Percentiles rank a stretch among this genome's conserved stretches.
Conservation (phyloP, 345 rosid genomes). For the Reutealis trisperma region DNA sequence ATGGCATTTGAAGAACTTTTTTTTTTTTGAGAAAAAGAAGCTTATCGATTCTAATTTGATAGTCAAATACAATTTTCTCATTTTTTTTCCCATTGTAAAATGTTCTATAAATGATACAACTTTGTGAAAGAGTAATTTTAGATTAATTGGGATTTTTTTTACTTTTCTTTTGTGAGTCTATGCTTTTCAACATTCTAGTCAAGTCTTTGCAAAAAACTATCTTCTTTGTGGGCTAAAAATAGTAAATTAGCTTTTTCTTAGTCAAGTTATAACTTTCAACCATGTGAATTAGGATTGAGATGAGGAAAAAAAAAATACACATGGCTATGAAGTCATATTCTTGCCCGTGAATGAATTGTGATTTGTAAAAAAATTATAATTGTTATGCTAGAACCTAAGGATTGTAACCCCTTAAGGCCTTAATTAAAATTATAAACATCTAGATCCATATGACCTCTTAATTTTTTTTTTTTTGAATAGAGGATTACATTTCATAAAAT, state of each 20-base stretch:
- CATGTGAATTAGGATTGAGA: too few species aligned
- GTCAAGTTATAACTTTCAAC: too few species aligned
- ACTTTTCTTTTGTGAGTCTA: neutral
- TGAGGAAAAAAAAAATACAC: too few species aligned
- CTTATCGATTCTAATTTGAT: conserved; percentile 21
- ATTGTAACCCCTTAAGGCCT: neutral
- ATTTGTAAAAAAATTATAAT: too few species aligned
- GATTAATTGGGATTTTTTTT: neutral
- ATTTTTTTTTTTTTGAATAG: too few species aligned
- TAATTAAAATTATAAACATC: neutral
- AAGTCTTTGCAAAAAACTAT: neutral
- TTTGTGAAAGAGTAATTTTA: conserved; percentile 13
- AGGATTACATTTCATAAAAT: too few species aligned
- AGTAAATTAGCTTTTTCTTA: neutral
- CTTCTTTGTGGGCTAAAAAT: neutral
- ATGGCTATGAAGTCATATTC: too few species aligned
- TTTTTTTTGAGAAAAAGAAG: too few species aligned
- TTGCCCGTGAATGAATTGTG: neutral
- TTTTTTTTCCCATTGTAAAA: conserved; percentile 7
- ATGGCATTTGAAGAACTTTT: too few species aligned
- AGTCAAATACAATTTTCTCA: neutral
- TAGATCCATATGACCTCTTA: too few species aligned
- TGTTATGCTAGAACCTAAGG: neutral
- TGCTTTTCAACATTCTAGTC: neutral
- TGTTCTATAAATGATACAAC: conserved; percentile 12